Percentiles rank a stretch among this genome's conserved stretches.
These are phyloP conservation scores for Coemansia brasiliensis DNA, from an alignment of 192 early-diverging fungal genomes.

Conservation along the genomic window DNA sequence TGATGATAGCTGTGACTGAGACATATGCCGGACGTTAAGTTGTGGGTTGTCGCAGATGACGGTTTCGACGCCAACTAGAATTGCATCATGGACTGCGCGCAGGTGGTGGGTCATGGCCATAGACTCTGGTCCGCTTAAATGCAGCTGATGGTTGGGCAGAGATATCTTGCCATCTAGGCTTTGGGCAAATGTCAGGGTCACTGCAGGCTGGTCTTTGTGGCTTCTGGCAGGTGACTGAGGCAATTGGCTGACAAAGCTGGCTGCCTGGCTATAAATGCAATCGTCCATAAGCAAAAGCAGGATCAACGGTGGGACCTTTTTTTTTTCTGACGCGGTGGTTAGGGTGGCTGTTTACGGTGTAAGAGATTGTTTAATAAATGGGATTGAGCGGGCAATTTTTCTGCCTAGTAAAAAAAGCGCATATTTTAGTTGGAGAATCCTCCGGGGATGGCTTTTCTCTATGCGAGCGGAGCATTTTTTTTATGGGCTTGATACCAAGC, in stretches of 20 bases:
- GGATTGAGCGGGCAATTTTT: too few relatives aligned
- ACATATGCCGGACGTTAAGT: slow-evolving; percentile 48
- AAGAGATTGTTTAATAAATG: too few relatives aligned
- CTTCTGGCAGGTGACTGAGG: slow-evolving; percentile 3
- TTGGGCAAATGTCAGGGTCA: slow-evolving; percentile 90
- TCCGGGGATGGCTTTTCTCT: too few relatives aligned
- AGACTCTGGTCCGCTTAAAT: slow-evolving; percentile 72
- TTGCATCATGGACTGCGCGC: slow-evolving; percentile 73
- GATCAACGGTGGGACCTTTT: too few relatives aligned
- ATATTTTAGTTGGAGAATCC: too few relatives aligned
- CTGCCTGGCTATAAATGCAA: slow-evolving; percentile 11
- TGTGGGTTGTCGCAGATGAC: slow-evolving; percentile 79
- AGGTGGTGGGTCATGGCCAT: slow-evolving; percentile 81
- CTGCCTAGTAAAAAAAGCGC: too few relatives aligned
- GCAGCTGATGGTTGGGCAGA: slow-evolving; percentile 57
- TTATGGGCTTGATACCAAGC: too few relatives aligned
- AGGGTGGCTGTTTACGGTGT: too few relatives aligned
- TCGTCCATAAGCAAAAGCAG: not conserved
- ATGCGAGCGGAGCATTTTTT: too few relatives aligned
- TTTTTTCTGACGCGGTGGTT: too few relatives aligned
- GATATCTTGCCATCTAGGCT: slow-evolving; percentile 83
- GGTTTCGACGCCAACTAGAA: slow-evolving; percentile 85
- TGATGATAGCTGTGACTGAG: not conserved
- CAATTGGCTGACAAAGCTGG: slow-evolving; percentile 9
- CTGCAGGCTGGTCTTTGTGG: slow-evolving; percentile 35